Conservation (phyloP, 2,329 filamentous ascomycete genomes). For the Laburnicola sp. region DNA sequence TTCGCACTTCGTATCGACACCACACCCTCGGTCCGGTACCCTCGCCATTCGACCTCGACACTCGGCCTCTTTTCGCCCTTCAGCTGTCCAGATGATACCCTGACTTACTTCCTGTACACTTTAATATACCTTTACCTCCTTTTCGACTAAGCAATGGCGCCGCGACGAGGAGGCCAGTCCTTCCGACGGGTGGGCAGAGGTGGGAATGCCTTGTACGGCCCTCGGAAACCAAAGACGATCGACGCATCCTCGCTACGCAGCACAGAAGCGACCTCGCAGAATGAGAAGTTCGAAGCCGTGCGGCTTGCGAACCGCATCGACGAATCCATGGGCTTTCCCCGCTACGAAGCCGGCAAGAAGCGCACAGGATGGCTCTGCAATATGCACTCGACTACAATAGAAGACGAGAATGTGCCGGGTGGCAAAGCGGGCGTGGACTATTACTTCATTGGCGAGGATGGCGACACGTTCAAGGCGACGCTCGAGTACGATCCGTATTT, state of each 20-base stretch:
- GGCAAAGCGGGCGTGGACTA: slow-evolving; percentile 91
- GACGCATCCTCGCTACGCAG: slow-evolving; percentile 72
- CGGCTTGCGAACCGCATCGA: slow-evolving; percentile 86
- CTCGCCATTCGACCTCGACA: not conserved
- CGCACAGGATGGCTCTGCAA: slow-evolving; percentile 93
- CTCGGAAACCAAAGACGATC: slow-evolving; percentile 72
- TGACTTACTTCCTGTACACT: slow-evolving; percentile 9
- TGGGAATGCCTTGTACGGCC: slow-evolving; percentile 51
- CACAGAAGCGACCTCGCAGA: slow-evolving; percentile 83
- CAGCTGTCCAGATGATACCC: slow-evolving; percentile 38
- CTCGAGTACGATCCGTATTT: slow-evolving; percentile 98
- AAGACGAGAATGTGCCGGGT: slow-evolving; percentile 80
- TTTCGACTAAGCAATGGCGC: slow-evolving; percentile 45
- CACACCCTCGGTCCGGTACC: not conserved
- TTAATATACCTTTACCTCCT: slow-evolving; percentile 2
- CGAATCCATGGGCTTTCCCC: slow-evolving; percentile 89
- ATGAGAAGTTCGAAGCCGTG: slow-evolving; percentile 88
- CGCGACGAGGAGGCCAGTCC: slow-evolving; percentile 47
- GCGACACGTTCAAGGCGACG: slow-evolving; percentile 91
- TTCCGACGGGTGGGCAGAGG: slow-evolving; percentile 50
- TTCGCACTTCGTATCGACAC: slow-evolving; percentile 5
- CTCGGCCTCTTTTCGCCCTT: slow-evolving; percentile 18
- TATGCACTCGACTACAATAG: slow-evolving; percentile 82
- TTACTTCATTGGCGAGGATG: slow-evolving; percentile 80
- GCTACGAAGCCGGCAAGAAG: slow-evolving; percentile 85